These are phyloP conservation scores for Raffaelea arxii DNA, from an alignment of 2,329 filamentous ascomycete genomes.

Conservation along the genomic window DNA sequence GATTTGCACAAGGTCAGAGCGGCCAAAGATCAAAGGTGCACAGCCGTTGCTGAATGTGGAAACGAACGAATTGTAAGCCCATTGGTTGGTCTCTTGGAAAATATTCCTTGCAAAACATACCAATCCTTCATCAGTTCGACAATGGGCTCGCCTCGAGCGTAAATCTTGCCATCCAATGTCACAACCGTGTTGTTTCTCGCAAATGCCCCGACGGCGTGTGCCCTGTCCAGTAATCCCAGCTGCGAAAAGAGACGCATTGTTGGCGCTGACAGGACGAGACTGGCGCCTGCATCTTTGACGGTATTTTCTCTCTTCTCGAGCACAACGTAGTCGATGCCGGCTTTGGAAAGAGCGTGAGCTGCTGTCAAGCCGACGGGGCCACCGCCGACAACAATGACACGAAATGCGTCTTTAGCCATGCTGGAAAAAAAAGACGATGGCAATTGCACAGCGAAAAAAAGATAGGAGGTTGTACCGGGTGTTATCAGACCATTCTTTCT, in stretches of 20 bases:
- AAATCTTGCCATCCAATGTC: not conserved
- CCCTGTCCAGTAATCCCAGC: not conserved
- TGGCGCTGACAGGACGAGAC: not conserved
- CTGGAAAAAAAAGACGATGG: too few species aligned
- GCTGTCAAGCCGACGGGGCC: conserved; percentile 14
- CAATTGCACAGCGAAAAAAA: too few species aligned
- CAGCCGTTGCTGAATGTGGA: too few species aligned
- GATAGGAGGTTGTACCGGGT: too few species aligned
- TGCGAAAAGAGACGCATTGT: not conserved
- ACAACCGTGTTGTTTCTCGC: not conserved
- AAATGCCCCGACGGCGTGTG: not conserved
- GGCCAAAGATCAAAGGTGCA: conserved; percentile 26
- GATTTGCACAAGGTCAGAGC: conserved; percentile 26
- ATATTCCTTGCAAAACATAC: not conserved
- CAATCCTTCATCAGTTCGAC: not conserved
- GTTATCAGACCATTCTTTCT: too few species aligned
- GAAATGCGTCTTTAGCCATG: not conserved
- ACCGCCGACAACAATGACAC: not conserved
- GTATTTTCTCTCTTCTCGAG: not conserved
- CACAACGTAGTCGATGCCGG: not conserved
- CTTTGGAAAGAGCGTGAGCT: conserved; percentile 18
- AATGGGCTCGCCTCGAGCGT: not conserved
- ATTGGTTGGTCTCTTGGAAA: not conserved
- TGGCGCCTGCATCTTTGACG: not conserved
- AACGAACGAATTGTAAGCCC: too few species aligned